Evolutionary conservation across 805 yeast genomes (phyloP), one percentile per base, ranked within the genome.

Genomic region (Torulaspora quercuum): DNA sequence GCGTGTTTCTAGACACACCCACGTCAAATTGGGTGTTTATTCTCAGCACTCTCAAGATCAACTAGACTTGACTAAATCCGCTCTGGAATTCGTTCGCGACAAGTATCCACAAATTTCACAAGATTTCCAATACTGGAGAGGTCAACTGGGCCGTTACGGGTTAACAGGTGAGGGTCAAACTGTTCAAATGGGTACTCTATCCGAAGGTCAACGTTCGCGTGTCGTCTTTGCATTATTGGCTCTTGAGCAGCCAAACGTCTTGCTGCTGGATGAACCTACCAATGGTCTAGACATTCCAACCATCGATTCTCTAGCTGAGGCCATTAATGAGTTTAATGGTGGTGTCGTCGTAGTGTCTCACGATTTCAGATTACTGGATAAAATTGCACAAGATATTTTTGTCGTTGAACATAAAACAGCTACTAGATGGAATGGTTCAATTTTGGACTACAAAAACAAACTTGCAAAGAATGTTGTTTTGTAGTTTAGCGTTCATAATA

Each of bases 41-140:
- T 89, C 97, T 18, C 98, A 92, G 75, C 98, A 92, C 72, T 89
- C 97, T 52, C 94, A 94, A 52, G 98, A 92, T 66, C 97, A 92
- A 70, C 79, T 92, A 60, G 98, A 92, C 64, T 76, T 92, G 65
- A 82, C 96, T 55, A 88, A 87, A 73, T 80, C 90, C 45, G 95
- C 98, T 35, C 75, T 92, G 57, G 98, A 92, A 68, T 92, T 92
- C 59, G 96, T 92, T 50, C 87, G 97, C 68, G 95, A 88, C 68
- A 86, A 85, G 65, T 90, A 87, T 71, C 70, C 95, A 25, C 63
- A 73, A 53, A 76, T 90, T 52, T 90, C 97, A 15, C 97, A 92
- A 70, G 98, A 92, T 71, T 89, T 80, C 82, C 97, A 92, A 75
- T 92, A 88, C 77, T 84, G 94, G 94, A 86, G 98, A 74, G 86